Evolutionary conservation across 495 filamentous ascomycete species (phyloP).

Genomic region (Saxophila tyrrhenica): DNA sequence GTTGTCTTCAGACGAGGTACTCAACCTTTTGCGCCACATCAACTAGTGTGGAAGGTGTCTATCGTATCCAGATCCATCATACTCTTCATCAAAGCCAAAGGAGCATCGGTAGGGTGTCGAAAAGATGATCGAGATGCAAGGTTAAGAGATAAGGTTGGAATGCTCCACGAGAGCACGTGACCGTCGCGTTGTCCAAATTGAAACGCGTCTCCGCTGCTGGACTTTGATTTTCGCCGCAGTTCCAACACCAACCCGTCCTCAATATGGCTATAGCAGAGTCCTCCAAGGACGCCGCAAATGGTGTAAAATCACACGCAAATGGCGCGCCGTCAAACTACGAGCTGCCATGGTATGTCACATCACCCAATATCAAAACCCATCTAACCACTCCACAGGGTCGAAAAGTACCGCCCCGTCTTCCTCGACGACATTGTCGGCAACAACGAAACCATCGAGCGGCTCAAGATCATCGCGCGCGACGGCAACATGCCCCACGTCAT

Average conservation of each 20-base stretch:
- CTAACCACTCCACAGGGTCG: conserved; percentile 54
- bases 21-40: background rate
- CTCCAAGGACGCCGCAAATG: conserved; percentile 60
- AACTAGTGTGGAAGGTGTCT: no score
- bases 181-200: no score
- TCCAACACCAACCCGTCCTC: no score
- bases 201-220: no score
- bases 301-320: conserved; percentile 49
- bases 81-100: no score
- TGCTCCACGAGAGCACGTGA: no score
- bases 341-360: conserved; percentile 65
- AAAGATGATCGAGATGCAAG: no score
- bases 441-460: conserved; percentile 88
- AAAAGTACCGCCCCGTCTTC: conserved; percentile 91
- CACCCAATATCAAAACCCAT: background rate
- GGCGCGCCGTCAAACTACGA: conserved; percentile 59
- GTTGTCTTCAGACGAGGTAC: no score
- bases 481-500: conserved; percentile 99
- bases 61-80: no score
- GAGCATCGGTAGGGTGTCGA: no score
- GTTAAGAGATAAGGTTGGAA: no score
- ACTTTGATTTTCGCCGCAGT: no score
- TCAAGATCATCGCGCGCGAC: conserved; percentile 98
- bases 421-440: conserved; percentile 97
- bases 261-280: conserved; percentile 53